Base-by-base conservation (phyloP, 768 basidiomycete genomes). In the Gloeophyllum trabeum region DNA sequence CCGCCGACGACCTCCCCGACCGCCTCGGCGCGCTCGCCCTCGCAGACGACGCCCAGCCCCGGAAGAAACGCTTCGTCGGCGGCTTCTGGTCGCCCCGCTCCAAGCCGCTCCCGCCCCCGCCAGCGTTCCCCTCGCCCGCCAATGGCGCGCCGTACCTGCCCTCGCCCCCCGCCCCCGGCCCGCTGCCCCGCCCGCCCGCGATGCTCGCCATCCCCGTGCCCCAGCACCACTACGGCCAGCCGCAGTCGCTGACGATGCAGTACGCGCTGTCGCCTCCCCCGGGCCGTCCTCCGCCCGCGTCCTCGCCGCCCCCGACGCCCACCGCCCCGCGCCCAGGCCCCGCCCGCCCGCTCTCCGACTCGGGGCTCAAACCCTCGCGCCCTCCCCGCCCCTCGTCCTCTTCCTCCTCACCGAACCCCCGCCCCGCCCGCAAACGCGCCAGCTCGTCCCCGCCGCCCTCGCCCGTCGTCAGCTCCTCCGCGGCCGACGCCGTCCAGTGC, bases 401-500 rank as follows among this genome's bases (percentile, higher is more conserved):
- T 48, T 30, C 36, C 42, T 1, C 40, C 43, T 30, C 7, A 35
- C 40, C 28, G 18, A 40, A 13, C 30, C 39, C 24, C 16, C 46
- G 37, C 4, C 43, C 21, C n/a, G 34, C 43, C 19, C 38, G 1
- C 41, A 42, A 4, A 30, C 47, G 53, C 32, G 43, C 56, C 1
- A 22, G 45, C 24, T 51, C 56, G 54, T 47, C 39, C 40, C 45
- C 48, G 39, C 47, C 51, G 38, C 40, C 45, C 35, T 39, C 56
- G 38, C 30, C 47, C 25, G 35, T 53, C 57, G 35, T 50, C 46
- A 18, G 51, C 54, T 14, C 47, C 43, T 30, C 48, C 48, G 10
- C 28, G 10, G 16, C 28, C 16, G 46, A 54, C 16, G 48, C 47
- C 24, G 61, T 63, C 12, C 82, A 75, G 51, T 89, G 86, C 52